Conservation (phyloP, 2,329 filamentous ascomycete species). For the Dactylellina haptotyla region DNA sequence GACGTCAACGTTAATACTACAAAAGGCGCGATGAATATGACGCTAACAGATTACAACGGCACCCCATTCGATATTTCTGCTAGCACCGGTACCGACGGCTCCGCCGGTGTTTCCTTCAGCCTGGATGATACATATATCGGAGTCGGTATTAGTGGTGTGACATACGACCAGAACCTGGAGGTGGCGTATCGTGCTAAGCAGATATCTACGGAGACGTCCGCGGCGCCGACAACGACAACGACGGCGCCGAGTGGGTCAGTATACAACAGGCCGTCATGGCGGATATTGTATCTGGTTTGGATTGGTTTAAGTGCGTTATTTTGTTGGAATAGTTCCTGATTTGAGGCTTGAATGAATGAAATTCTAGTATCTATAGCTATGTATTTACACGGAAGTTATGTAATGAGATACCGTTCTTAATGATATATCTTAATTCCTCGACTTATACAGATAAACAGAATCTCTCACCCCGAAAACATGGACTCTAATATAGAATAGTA, state of each 20-base stretch:
- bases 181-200: background rate
- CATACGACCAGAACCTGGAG: slow-evolving; percentile 10
- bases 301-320: background rate
- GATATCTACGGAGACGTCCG: background rate
- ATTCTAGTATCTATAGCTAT: background rate
- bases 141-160: slow-evolving; percentile 7
- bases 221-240: background rate
- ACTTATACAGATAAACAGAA: no score
- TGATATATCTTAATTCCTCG: no score
- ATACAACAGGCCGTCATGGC: background rate
- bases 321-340: background rate
- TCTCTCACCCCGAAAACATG: no score
- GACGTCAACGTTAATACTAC: slow-evolving; percentile 9
- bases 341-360: background rate
- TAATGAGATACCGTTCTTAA: background rate
- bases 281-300: background rate
- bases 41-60: slow-evolving; percentile 19
- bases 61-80: background rate
- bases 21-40: slow-evolving; percentile 14
- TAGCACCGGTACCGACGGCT: background rate
- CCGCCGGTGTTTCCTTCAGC: background rate
- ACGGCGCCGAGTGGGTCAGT: background rate
- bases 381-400: background rate
- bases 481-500: background rate
- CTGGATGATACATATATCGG: background rate